phyloP scores from a whole-genome alignment of 345 rosid species.

The Dipteronia dyeriana region DNA sequence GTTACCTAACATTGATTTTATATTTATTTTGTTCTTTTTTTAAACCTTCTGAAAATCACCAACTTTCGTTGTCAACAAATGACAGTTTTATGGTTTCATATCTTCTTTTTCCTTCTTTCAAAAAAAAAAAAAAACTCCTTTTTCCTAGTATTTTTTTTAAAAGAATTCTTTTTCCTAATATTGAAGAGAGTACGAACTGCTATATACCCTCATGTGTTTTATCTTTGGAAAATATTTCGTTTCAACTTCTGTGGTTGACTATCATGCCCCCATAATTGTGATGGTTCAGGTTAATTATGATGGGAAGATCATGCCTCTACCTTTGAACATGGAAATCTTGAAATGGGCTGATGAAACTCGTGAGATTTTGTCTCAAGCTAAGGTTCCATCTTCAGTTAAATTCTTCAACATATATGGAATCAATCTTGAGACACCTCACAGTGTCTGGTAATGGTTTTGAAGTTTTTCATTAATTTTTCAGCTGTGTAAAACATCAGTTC shows the following conservation, averaged over 20 bases:
- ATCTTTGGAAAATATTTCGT: background rate
- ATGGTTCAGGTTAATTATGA: slow-evolving; percentile 57
- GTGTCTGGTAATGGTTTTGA: slow-evolving; percentile 67
- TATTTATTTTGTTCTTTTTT: background rate
- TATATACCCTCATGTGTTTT: background rate
- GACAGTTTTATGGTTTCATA: background rate
- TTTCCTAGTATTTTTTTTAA: no score
- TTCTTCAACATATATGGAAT: slow-evolving; percentile 93
- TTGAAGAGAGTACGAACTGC: background rate
- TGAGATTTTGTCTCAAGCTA: slow-evolving; percentile 51
- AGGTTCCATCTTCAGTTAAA: slow-evolving; percentile 81
- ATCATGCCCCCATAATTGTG: background rate
- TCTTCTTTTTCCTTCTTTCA: background rate
- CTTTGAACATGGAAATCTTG: slow-evolving; percentile 84
- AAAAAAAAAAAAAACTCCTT: no score
- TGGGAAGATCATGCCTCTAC: slow-evolving; percentile 64
- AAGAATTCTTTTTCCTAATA: background rate
- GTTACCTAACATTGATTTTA: background rate
- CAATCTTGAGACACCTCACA: slow-evolving; percentile 83
- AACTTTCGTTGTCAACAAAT: background rate
- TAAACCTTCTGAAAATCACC: background rate
- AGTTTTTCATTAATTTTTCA: slow-evolving; percentile 13
- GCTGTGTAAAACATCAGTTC: background rate
- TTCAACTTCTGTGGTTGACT: background rate
- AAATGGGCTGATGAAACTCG: slow-evolving; percentile 82